A percentile compares a stretch with the other conserved stretches of the same genome.
Conservation (phyloP, 2,329 filamentous ascomycete genomes). For the Sporothrix mexicana region DNA sequence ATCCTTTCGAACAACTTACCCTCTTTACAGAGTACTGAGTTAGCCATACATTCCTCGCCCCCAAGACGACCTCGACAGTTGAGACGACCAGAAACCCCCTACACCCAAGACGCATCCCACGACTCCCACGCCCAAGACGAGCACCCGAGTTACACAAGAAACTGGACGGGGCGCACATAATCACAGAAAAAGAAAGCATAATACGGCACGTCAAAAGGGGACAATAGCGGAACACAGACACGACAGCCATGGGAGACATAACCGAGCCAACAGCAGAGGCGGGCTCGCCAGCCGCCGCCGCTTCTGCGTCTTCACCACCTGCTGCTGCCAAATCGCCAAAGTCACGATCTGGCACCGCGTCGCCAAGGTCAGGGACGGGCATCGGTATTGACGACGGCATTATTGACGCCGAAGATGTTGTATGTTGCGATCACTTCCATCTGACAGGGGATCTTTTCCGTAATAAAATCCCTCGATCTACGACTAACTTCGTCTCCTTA, state of each 20-base stretch:
- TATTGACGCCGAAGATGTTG: constrained; percentile 33
- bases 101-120: not conserved
- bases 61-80: not conserved
- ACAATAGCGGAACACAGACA: too few relatives aligned
- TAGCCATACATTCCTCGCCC: too few relatives aligned
- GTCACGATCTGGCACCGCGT: not conserved
- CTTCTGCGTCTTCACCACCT: not conserved
- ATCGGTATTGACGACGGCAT: not conserved
- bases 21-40: too few relatives aligned
- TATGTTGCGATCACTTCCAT: not conserved
- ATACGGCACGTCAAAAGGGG: not conserved
- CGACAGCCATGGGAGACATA: not conserved
- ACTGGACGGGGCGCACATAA: not conserved
- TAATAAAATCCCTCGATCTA: not conserved
- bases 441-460: not conserved
- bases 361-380: not conserved
- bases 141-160: not conserved
- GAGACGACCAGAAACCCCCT: too few relatives aligned
- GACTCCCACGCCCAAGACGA: not conserved
- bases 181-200: not conserved
- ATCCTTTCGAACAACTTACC: not conserved
- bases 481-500: not conserved
- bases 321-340: not conserved
- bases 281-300: not conserved
- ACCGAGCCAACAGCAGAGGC: constrained; percentile 5